Evolutionary conservation across 75 land plant genomes (phyloP).

Genomic region (Sequoiadendron giganteum): DNA sequence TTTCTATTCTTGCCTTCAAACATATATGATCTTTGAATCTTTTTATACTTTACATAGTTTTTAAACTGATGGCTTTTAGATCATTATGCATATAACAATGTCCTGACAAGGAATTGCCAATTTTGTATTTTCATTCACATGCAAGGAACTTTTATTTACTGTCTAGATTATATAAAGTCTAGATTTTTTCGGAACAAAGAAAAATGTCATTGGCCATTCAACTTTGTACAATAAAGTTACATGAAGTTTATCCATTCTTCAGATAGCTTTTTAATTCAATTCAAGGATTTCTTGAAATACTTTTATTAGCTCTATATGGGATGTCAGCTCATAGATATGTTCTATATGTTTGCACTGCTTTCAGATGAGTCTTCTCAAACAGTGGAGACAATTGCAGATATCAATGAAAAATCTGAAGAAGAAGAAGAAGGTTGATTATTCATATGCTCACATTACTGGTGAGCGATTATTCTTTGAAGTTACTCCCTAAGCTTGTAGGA

Average conservation of each 20-base stretch:
- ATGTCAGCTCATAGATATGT: not conserved
- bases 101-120: not conserved
- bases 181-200: not conserved
- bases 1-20: not conserved
- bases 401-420: not conserved
- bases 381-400: conserved; percentile 1
- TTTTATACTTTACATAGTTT: not conserved
- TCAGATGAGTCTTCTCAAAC: not conserved
- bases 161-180: not conserved
- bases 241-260: not conserved
- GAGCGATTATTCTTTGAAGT: not conserved
- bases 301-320: not conserved
- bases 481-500: not conserved
- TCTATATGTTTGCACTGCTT: not conserved
- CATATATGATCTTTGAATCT: not conserved
- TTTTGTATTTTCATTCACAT: not conserved
- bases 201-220: not conserved
- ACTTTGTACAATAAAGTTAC: not conserved
- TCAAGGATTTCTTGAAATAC: not conserved
- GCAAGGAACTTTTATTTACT: not conserved
- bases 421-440: not conserved
- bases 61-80: not conserved
- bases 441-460: not conserved
- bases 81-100: not conserved
- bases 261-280: not conserved